These are phyloP conservation scores for Amanita exitialis DNA, from an alignment of 768 basidiomycete genomes.

Conservation along the genomic window DNA sequence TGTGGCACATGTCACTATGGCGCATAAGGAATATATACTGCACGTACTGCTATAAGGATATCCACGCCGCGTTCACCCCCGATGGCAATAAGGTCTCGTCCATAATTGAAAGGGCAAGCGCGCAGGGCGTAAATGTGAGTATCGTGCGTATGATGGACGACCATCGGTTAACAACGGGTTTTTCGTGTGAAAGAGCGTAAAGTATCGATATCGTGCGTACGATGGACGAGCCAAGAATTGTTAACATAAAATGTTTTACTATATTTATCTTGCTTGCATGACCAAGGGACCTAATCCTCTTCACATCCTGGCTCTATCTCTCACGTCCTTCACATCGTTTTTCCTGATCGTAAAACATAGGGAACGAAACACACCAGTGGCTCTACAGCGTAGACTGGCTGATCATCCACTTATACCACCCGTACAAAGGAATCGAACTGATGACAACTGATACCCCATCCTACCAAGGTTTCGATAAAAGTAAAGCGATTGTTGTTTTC, in stretches of 20 bases:
- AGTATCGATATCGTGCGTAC: conserved; percentile 50
- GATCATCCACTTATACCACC: conserved; percentile 63
- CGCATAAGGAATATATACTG: conserved; percentile 8
- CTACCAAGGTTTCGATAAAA: conserved; percentile 41
- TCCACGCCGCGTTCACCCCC: conserved; percentile 62
- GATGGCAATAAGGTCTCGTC: conserved; percentile 58
- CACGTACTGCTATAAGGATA: conserved; percentile 52
- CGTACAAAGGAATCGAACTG: conserved; percentile 18
- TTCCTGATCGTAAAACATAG: conserved; percentile 43
- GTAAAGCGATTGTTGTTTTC: conserved; percentile 81
- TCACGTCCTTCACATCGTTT: conserved; percentile 49
- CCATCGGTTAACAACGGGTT: conserved; percentile 26
- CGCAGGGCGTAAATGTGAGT: conserved; percentile 53
- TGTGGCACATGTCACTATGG: conserved; percentile 13
- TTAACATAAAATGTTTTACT: neutral
- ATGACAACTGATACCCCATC: neutral
- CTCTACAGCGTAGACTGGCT: conserved; percentile 46
- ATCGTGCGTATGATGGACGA: conserved; percentile 48
- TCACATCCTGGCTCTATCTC: conserved; percentile 45
- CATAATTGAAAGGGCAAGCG: conserved; percentile 56
- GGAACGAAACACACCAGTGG: conserved; percentile 49
- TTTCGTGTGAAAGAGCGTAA: too few species aligned
- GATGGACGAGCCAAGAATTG: conserved; percentile 14
- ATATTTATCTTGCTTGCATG: conserved; percentile 2
- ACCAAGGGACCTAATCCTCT: conserved; percentile 49